Percentiles rank a stretch among this genome's conserved stretches.
These are phyloP conservation scores for Sistotremastrum suecicum DNA, from an alignment of 768 basidiomycete genomes.

Conservation along the genomic window DNA sequence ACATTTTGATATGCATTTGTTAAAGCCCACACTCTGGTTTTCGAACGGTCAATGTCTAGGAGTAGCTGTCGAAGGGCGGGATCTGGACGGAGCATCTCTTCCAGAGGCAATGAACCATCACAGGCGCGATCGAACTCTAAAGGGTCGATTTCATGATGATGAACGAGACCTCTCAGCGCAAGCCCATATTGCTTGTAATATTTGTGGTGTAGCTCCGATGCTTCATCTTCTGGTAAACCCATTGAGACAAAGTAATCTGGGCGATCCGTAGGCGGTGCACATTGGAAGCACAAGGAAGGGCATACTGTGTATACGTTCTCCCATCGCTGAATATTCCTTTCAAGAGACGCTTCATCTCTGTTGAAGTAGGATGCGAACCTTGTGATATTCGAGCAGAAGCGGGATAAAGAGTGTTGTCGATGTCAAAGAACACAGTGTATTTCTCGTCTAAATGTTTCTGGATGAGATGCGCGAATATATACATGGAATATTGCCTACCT, in stretches of 20 bases:
- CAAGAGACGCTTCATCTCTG: no score
- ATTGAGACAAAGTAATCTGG: constrained; percentile 63
- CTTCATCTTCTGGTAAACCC: constrained; percentile 54
- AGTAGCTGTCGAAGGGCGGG: constrained; percentile 50
- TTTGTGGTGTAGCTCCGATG: constrained; percentile 48
- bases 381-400: constrained; percentile 60
- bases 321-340: constrained; percentile 36
- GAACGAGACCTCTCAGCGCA: constrained; percentile 62
- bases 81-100: constrained; percentile 59
- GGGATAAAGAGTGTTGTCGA: constrained; percentile 82
- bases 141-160: constrained; percentile 69
- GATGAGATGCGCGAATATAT: no score
- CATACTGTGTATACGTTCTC: constrained; percentile 60
- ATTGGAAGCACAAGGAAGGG: not conserved
- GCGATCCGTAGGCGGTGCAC: not conserved
- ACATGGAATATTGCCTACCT: no score
- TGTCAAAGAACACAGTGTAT: constrained; percentile 64
- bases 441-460: constrained; percentile 31
- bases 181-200: constrained; percentile 79
- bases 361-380: not conserved
- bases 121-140: constrained; percentile 76
- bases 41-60: constrained; percentile 64
- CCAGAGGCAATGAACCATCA: constrained; percentile 72
- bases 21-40: constrained; percentile 69
- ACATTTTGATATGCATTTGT: constrained; percentile 77